These are phyloP conservation scores for Epichloe typhina DNA, from an alignment of 2,329 filamentous ascomycete species.

Conservation along the genomic window DNA sequence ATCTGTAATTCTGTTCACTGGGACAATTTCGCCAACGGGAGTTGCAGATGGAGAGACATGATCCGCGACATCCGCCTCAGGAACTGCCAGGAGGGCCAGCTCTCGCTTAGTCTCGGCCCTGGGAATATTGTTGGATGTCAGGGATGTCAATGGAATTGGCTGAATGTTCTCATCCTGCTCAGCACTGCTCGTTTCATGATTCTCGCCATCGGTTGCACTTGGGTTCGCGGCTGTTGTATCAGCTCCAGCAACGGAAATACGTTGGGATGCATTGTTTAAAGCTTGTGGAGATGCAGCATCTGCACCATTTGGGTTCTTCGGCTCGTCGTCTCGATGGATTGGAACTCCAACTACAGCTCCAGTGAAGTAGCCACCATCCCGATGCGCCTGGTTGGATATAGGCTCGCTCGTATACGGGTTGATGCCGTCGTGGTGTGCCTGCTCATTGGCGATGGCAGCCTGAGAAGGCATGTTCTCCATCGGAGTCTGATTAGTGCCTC, in stretches of 20 bases:
- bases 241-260: background rate
- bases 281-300: background rate
- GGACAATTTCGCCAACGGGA: background rate
- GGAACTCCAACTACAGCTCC: conserved; percentile 9
- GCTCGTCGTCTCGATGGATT: conserved; percentile 8
- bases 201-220: conserved; percentile 3
- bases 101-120: conserved; percentile 13
- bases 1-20: conserved; percentile 14
- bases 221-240: background rate
- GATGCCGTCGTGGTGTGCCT: conserved; percentile 40
- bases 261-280: background rate
- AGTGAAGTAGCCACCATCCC: conserved; percentile 8
- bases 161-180: conserved; percentile 6
- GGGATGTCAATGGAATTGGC: conserved; percentile 5
- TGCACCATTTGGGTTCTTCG: background rate
- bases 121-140: conserved; percentile 7
- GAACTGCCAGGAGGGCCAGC: conserved; percentile 7
- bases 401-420: conserved; percentile 44
- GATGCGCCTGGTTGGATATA: conserved; percentile 11
- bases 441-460: conserved; percentile 35
- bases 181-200: conserved; percentile 6
- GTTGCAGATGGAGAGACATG: conserved; percentile 5
- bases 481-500: conserved; percentile 29
- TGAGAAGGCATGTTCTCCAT: conserved; percentile 37
- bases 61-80: conserved; percentile 8